Base-by-base conservation (phyloP, 352 stramenopile genomes). In the Phytophthora hibernalis region DNA sequence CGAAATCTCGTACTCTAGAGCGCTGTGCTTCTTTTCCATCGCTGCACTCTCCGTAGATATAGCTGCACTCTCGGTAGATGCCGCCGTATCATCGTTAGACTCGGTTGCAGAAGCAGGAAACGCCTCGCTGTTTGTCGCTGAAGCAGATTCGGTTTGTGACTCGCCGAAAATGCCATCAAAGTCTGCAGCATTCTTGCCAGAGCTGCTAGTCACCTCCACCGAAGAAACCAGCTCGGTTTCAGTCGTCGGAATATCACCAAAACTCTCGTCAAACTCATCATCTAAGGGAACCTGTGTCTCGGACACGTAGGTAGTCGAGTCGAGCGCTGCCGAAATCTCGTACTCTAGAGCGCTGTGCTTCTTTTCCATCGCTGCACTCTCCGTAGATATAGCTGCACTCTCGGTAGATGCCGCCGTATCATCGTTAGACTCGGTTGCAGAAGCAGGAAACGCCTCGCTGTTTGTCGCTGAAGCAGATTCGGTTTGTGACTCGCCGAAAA, bases 151-250 rank as follows among this genome's bases (percentile, higher is more conserved):
- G 0, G 38, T 21, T 42, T 60, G 37, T 30, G 53, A 30, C 15
- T 71, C 55, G 21, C 49, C 56, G 20, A 71, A 71, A 56, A 71
- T 71, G 13, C 66, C 63, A n/a, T 71, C 63, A 26, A 71, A 71
- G 16, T 66, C 55, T 12, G 37, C 55, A n/a, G 66, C 63, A 30
- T 53, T 61, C 5, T 56, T 65, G n/a, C 15, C 24, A 18, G 37
- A 16, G 10, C 18, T 37, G 5, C 3, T 30, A 48, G 10, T 50
- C 11, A 9, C n/a, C 28, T 20, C 6, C 37, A 11, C 16, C 12
- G n/a, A 30, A 18, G 56, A 20, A 44, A n/a, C 1, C 1, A 24
- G 12, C 2, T 60, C 51, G 37, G n/a, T 7, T 58, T 5, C 2
- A 21, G 12, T 18, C 16, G 13, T 21, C n/a, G 26, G 22, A 0